Conservation (phyloP, 1,284 basidiomycete genomes). For the Cutaneotrichosporon mucoides region DNA sequence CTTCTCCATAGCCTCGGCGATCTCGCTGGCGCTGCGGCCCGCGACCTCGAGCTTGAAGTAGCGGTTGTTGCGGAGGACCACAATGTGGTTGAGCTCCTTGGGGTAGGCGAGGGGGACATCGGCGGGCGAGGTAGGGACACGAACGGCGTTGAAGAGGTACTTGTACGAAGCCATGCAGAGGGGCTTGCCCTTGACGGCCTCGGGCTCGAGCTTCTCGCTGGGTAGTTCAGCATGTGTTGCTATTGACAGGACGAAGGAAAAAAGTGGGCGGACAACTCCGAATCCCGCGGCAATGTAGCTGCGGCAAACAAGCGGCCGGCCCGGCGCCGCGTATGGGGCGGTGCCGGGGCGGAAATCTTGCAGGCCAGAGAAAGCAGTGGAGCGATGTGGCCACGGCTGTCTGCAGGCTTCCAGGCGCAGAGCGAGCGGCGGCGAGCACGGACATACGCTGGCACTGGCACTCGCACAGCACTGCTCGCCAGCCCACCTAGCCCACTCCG, state of each 20-base stretch:
- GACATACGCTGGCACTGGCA: too few species aligned
- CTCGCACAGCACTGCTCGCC: too few species aligned
- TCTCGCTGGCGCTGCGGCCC: slow-evolving; percentile 63
- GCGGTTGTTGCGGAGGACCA: slow-evolving; percentile 85
- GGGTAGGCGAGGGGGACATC: slow-evolving; percentile 84
- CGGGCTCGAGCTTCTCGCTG: slow-evolving; percentile 80
- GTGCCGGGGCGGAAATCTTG: too few species aligned
- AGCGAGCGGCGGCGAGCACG: too few species aligned
- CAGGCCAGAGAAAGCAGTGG: too few species aligned
- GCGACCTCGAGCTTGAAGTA: slow-evolving; percentile 77
- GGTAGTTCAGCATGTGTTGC: slow-evolving; percentile 3
- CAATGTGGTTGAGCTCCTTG: slow-evolving; percentile 69
- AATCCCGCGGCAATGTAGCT: background rate
- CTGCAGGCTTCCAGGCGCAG: too few species aligned
- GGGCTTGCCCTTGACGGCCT: slow-evolving; percentile 74
- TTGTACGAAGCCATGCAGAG: slow-evolving; percentile 95
- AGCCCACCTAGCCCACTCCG: too few species aligned
- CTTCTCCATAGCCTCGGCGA: slow-evolving; percentile 75
- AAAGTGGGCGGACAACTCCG: background rate
- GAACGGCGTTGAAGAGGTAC: slow-evolving; percentile 89
- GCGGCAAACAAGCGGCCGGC: too few species aligned
- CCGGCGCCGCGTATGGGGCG: too few species aligned
- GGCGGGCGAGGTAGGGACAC: slow-evolving; percentile 76
- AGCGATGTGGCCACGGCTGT: too few species aligned
- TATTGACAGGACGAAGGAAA: background rate